Evolutionary conservation across 1,284 basidiomycete genomes (phyloP), one percentile per base, ranked within the genome.

Genomic region (Ustilago xerochloae): DNA sequence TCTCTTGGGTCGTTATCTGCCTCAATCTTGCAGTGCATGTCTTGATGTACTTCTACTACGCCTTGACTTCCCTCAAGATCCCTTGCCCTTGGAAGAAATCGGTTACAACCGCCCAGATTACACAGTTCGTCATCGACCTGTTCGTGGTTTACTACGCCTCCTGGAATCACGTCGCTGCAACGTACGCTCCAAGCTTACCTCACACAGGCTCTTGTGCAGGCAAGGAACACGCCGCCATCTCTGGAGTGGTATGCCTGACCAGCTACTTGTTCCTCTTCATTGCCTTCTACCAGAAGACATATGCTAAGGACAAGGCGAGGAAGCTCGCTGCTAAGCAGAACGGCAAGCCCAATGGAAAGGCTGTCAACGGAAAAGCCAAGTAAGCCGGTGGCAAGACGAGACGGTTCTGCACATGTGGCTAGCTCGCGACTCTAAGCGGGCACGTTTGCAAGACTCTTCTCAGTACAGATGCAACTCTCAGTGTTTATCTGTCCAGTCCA

Each of bases 1-100:
- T 77, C 62, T 97, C 96, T 72, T 99, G 97, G 97, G 90, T 95
- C 72, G 93, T 94, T 73, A 99, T 99, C 85, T 86, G 88, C 59
- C 89, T 97, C 80, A 99, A 99, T 88, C 88, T 99, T 64, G 87
- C 89, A 62, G 97, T 99, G 50, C 97, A 99, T 87, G 94, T 99
- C 82, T 87, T 98, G 81, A 99, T 99, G 97, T 99, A 82, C 75
- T 68, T 68, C 57, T 84, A 84, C 77, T 84, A 84, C 59, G 77
- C 78, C 10, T 64, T 80, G 36, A 79, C 80, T 29, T 67, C 68
- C 38, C 63, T 81, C 52, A 71, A 75, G 54, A 78, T 84, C 55
- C 75, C 49, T 7, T 78, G 73, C 65, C 80, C 80, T 1, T 97
- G 95, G 94, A 97, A 97, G 88, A 94, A 95, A 86, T 93, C 94